A percentile compares a stretch with the other conserved stretches of the same genome.
phyloP scores from a whole-genome alignment of 768 basidiomycete genomes.

The Suillus decipiens region DNA sequence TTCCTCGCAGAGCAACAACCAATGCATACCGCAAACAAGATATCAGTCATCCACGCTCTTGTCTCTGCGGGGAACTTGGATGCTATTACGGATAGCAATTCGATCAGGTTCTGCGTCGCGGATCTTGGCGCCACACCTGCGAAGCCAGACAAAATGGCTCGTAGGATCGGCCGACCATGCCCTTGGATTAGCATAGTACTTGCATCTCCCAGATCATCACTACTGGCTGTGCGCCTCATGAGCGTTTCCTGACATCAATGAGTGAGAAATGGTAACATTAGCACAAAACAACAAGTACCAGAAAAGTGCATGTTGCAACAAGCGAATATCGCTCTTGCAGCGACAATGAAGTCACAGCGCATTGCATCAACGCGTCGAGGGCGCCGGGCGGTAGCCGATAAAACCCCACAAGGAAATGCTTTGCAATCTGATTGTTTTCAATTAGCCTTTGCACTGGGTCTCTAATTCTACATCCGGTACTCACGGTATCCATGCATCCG shows the following conservation, averaged over 20 bases:
- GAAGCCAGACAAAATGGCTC: slow-evolving; percentile 75
- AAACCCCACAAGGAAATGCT: slow-evolving; percentile 42
- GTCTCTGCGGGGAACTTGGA: slow-evolving; percentile 55
- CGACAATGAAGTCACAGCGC: slow-evolving; percentile 63
- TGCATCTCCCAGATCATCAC: slow-evolving; percentile 59
- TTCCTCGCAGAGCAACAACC: slow-evolving; percentile 10
- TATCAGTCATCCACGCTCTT: slow-evolving; percentile 70
- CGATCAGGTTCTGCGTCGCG: slow-evolving; percentile 80
- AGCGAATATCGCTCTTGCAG: slow-evolving; percentile 86
- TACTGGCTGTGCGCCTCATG: slow-evolving; percentile 64
- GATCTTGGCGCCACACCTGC: slow-evolving; percentile 85
- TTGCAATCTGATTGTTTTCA: neutral
- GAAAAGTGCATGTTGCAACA: slow-evolving; percentile 77
- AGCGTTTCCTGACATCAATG: slow-evolving; percentile 51
- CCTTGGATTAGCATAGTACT: slow-evolving; percentile 50
- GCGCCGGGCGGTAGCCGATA: slow-evolving; percentile 63
- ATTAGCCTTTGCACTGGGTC: neutral
- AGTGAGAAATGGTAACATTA: slow-evolving; percentile 3
- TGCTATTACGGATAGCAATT: slow-evolving; percentile 70
- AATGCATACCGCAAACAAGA: slow-evolving; percentile 61
- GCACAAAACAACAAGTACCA: slow-evolving; percentile 51
- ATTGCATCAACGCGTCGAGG: slow-evolving; percentile 69
- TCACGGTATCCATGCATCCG: slow-evolving; percentile 73
- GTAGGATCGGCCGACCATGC: slow-evolving; percentile 70
- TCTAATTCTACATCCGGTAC: slow-evolving; percentile 21